Percentiles rank a stretch among this genome's conserved stretches.
Evolutionary conservation across 805 yeast species (phyloP).

Genomic region (Myxozyma sirexii): DNA sequence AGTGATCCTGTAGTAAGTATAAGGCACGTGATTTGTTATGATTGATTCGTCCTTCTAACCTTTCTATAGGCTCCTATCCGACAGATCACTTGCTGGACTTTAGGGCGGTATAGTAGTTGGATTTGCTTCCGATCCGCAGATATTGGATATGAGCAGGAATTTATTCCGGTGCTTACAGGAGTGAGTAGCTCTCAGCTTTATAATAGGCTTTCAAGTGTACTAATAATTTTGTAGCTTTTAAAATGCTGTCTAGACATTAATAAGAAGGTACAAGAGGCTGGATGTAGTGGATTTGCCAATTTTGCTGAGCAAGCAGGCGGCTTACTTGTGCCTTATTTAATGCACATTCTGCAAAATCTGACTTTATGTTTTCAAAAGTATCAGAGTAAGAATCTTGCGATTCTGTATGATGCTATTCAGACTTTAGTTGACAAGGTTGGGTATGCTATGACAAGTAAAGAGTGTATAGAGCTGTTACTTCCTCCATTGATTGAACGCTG

Average conservation of each 20-base stretch:
- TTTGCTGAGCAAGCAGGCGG: slow-evolving; percentile 78
- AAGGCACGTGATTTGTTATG: not conserved
- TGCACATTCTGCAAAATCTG: slow-evolving; percentile 69
- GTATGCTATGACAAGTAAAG: slow-evolving; percentile 56
- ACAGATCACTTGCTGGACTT: slow-evolving; percentile 94
- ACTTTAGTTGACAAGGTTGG: slow-evolving; percentile 82
- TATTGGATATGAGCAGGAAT: slow-evolving; percentile 65
- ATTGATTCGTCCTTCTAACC: not conserved
- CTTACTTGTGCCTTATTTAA: slow-evolving; percentile 63
- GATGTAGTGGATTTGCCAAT: slow-evolving; percentile 81
- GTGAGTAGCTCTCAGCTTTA: slow-evolving; percentile 41
- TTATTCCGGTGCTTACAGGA: slow-evolving; percentile 75
- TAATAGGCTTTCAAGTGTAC: not conserved
- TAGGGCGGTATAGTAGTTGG: slow-evolving; percentile 84
- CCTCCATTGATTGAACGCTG: slow-evolving; percentile 85
- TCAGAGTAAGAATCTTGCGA: slow-evolving; percentile 77
- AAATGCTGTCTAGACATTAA: slow-evolving; percentile 75
- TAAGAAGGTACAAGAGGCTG: slow-evolving; percentile 94
- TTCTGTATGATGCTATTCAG: slow-evolving; percentile 87
- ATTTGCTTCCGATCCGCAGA: slow-evolving; percentile 67
- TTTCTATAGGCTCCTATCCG: slow-evolving; percentile 75
- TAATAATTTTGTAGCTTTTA: slow-evolving; percentile 43
- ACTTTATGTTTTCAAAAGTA: slow-evolving; percentile 73
- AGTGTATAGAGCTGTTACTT: slow-evolving; percentile 61
- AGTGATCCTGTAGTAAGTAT: slow-evolving; percentile 50